A percentile compares a stretch with the other conserved stretches of the same genome.
Evolutionary conservation across 225 moss, liverwort and hornwort genomes (phyloP).

Genomic region (Marchantia paleacea): DNA sequence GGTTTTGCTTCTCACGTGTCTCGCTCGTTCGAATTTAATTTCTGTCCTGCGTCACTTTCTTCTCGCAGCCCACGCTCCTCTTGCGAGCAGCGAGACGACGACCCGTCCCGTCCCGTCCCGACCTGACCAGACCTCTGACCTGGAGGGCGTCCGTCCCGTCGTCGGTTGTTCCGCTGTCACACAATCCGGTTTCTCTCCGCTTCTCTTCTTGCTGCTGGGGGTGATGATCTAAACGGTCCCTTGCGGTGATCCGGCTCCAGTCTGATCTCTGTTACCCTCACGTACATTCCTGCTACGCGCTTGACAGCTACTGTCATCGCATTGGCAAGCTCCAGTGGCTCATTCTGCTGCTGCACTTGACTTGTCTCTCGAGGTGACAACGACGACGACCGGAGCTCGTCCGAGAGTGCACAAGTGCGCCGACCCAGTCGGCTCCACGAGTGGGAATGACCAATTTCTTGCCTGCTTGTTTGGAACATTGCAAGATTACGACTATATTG

Average conservation of each 20-base stretch:
- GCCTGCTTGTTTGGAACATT: neutral
- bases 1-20: slow-evolving; percentile 14
- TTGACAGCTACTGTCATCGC: neutral
- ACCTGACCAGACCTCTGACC: neutral
- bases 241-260: neutral
- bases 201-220: neutral
- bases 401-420: too few species aligned
- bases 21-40: slow-evolving; percentile 12
- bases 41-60: neutral
- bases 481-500: neutral
- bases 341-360: neutral
- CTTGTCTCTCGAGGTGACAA: neutral
- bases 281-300: neutral
- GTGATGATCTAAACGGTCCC: neutral
- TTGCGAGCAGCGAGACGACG: neutral
- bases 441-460: neutral
- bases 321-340: neutral
- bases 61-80: slow-evolving; percentile 15
- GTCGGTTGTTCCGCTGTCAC: neutral
- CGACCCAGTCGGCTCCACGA: too few species aligned
- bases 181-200: neutral
- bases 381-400: neutral
- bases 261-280: neutral
- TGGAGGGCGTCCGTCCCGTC: neutral
- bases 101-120: neutral